These are phyloP conservation scores for Plasmodium blacklocki DNA, from an alignment of 169 alveolate genomes.

Conservation along the genomic window DNA sequence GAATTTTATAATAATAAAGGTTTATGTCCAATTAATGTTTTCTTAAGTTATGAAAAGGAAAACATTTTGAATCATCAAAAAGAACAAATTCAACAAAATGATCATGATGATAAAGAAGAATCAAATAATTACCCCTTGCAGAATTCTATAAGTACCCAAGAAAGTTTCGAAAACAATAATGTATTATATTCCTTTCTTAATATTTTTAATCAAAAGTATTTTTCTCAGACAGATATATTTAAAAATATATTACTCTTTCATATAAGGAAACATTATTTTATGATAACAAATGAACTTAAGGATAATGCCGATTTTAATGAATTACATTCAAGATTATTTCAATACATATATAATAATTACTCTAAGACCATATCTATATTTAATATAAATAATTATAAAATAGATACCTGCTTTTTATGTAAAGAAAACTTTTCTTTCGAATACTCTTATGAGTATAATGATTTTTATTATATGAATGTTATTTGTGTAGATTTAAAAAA, in stretches of 20 bases:
- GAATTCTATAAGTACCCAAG: background rate
- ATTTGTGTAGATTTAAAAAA: conserved; percentile 59
- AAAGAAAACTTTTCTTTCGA: conserved; percentile 28
- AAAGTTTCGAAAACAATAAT: background rate
- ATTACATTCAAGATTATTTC: conserved; percentile 23
- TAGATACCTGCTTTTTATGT: conserved; percentile 45
- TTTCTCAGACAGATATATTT: conserved; percentile 24
- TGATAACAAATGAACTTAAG: conserved; percentile 8
- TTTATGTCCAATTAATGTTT: background rate
- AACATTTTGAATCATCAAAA: background rate
- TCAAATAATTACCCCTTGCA: background rate
- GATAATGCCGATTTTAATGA: conserved; percentile 21
- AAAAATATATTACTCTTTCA: conserved; percentile 38
- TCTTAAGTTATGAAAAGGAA: background rate
- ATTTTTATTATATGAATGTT: conserved; percentile 55
- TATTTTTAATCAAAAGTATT: conserved; percentile 22
- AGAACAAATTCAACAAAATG: background rate
- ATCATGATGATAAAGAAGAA: background rate
- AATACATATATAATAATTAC: conserved; percentile 47
- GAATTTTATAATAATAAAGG: background rate
- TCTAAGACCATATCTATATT: conserved; percentile 35
- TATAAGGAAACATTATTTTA: conserved; percentile 42
- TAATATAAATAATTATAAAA: conserved; percentile 35
- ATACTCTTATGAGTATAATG: conserved; percentile 63
- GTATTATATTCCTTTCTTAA: conserved; percentile 30